These are phyloP conservation scores for Byssochlamys sp. DNA, from an alignment of 2,329 filamentous ascomycete genomes.

Conservation along the genomic window DNA sequence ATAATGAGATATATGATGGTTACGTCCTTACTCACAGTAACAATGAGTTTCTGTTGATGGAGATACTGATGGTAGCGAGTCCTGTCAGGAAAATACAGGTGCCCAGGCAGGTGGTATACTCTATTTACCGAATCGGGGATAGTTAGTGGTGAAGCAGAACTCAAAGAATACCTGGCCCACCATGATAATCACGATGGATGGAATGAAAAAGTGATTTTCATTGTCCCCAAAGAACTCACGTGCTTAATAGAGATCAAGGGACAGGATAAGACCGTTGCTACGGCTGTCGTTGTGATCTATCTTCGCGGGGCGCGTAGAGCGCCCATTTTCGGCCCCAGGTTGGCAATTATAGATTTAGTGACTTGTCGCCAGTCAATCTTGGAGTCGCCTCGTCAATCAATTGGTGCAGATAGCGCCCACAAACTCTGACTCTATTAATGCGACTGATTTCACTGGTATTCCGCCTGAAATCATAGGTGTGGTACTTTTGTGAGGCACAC, in stretches of 20 bases:
- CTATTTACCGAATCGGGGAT: neutral
- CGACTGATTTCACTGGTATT: neutral
- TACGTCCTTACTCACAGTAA: neutral
- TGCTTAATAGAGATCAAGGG: neutral
- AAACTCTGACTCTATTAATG: neutral
- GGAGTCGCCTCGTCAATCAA: neutral
- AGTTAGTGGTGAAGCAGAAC: neutral
- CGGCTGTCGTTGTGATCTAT: neutral
- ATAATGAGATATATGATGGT: neutral
- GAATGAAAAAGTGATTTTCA: too few species aligned
- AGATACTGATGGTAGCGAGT: neutral
- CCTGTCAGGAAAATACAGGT: neutral
- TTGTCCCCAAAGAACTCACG: too few species aligned
- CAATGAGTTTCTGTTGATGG: neutral
- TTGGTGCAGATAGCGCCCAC: neutral
- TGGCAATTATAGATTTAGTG: neutral
- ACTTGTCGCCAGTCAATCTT: neutral
- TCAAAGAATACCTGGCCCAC: neutral
- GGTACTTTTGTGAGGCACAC: too few species aligned
- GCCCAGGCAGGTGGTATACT: too few species aligned
- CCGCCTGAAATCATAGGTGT: neutral
- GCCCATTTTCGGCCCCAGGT: neutral
- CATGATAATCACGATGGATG: too few species aligned
- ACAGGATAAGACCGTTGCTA: neutral
- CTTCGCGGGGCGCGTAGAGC: neutral